These are phyloP conservation scores for Phytopythium mirpurense DNA, from an alignment of 352 stramenopile species.

Conservation along the genomic window DNA sequence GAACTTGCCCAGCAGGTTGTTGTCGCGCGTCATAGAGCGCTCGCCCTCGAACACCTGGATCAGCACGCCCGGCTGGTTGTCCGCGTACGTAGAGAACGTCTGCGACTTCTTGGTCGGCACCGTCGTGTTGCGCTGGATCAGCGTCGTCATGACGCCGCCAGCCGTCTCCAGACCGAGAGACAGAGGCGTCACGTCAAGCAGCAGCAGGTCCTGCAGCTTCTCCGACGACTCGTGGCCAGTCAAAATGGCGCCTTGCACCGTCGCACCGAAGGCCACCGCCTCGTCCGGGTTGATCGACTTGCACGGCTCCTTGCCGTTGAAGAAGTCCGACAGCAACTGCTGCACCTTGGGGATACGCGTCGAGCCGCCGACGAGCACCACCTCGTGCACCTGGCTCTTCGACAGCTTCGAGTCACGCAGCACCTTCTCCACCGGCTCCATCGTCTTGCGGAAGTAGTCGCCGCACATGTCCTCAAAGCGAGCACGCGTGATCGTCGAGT, in stretches of 20 bases:
- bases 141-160: slow-evolving; percentile 98
- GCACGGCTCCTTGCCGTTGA: slow-evolving; percentile 95
- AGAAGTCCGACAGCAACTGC: slow-evolving; percentile 96
- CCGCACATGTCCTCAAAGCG: slow-evolving; percentile 98
- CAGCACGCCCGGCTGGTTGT: slow-evolving; percentile 94
- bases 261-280: slow-evolving; percentile 97
- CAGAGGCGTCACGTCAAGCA: slow-evolving; percentile 98
- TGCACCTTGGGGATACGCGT: slow-evolving; percentile 98
- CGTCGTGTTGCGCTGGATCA: slow-evolving; percentile 98
- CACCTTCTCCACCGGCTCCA: slow-evolving; percentile 93
- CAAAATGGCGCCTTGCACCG: slow-evolving; percentile 95
- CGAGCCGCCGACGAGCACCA: slow-evolving; percentile 99
- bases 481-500: slow-evolving; percentile 91
- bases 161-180: slow-evolving; percentile 98
- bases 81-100: slow-evolving; percentile 98
- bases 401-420: slow-evolving; percentile 94
- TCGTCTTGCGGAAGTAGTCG: slow-evolving; percentile 99
- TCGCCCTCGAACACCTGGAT: slow-evolving; percentile 98
- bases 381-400: slow-evolving; percentile 97
- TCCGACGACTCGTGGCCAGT: slow-evolving; percentile 90
- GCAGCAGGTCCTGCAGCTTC: slow-evolving; percentile 92
- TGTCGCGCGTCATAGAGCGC: slow-evolving; percentile 98
- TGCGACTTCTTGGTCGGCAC: slow-evolving; percentile 99
- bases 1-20: slow-evolving; percentile 99
- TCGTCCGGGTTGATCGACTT: slow-evolving; percentile 97